A percentile compares a stretch with the other conserved stretches of the same genome.
These are phyloP conservation scores for Penicillium pancosmium DNA, from an alignment of 495 filamentous ascomycete species.

Conservation along the genomic window DNA sequence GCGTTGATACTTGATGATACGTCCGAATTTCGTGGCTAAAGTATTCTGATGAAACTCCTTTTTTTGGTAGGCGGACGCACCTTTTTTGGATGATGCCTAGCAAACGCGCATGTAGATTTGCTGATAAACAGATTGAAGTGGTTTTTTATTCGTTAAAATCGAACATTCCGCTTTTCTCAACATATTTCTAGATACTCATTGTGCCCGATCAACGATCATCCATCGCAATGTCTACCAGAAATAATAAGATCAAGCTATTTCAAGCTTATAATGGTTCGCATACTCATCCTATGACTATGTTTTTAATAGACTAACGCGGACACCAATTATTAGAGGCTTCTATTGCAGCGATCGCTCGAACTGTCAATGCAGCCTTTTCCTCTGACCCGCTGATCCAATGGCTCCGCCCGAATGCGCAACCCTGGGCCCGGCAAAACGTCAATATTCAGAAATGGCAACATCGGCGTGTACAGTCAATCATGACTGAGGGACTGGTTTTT, in stretches of 20 bases:
- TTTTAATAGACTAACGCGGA: neutral
- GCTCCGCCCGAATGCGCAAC: constrained; percentile 31
- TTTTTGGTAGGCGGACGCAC: neutral
- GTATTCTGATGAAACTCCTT: neutral
- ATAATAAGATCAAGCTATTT: constrained; percentile 15
- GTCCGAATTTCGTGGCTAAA: neutral
- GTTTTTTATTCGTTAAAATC: neutral
- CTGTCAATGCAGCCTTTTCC: constrained; percentile 31
- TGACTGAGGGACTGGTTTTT: constrained; percentile 28
- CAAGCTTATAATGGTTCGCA: constrained; percentile 13
- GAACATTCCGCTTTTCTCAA: neutral
- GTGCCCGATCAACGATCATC: neutral
- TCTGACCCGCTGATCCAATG: constrained; percentile 34
- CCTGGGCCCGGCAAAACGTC: constrained; percentile 15
- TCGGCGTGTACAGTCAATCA: constrained; percentile 28
- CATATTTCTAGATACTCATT: neutral
- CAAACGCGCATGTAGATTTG: neutral
- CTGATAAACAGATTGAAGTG: too few species aligned
- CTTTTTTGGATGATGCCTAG: neutral
- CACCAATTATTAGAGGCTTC: constrained; percentile 9
- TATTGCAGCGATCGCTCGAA: constrained; percentile 23
- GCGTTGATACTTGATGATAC: neutral
- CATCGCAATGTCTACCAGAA: neutral
- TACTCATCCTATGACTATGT: neutral
- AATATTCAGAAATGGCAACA: constrained; percentile 30